Percentiles rank a stretch among this genome's conserved stretches.
Evolutionary conservation across 306 rosid genomes (phyloP).

Genomic region (Quercus aquifolioides): DNA sequence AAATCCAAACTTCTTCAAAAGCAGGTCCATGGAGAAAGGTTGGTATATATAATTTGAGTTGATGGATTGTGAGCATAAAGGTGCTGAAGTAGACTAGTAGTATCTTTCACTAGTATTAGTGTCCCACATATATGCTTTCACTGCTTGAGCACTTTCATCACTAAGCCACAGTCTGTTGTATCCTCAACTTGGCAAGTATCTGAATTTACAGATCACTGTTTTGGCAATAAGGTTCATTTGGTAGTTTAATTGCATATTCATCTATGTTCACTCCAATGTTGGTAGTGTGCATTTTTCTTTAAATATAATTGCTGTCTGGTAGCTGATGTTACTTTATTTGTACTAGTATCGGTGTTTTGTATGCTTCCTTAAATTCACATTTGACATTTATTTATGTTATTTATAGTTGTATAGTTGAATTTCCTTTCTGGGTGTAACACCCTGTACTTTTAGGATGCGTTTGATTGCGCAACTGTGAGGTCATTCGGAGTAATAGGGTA

Average conservation of each 20-base stretch:
- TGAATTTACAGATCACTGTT: background rate
- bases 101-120: background rate
- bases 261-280: background rate
- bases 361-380: background rate
- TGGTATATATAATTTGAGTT: slow-evolving; percentile 27
- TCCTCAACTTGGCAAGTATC: background rate
- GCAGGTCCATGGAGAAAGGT: slow-evolving; percentile 99
- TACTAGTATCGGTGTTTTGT: background rate
- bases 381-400: background rate
- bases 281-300: too few species aligned
- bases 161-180: slow-evolving; percentile 5
- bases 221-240: background rate
- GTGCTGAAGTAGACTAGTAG: background rate
- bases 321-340: background rate
- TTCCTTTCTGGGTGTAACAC: slow-evolving; percentile 13
- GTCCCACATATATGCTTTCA: slow-evolving; percentile 5
- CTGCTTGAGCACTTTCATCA: slow-evolving; percentile 11
- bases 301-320: background rate
- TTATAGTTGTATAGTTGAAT: background rate
- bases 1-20: slow-evolving; percentile 73
- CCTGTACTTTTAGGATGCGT: slow-evolving; percentile 4
- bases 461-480: slow-evolving; percentile 6
- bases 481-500: slow-evolving; percentile 1
- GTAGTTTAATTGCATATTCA: background rate
- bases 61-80: slow-evolving; percentile 5